Base-by-base conservation (phyloP, 2,329 filamentous ascomycete genomes). In the Ascochyta fabae region DNA sequence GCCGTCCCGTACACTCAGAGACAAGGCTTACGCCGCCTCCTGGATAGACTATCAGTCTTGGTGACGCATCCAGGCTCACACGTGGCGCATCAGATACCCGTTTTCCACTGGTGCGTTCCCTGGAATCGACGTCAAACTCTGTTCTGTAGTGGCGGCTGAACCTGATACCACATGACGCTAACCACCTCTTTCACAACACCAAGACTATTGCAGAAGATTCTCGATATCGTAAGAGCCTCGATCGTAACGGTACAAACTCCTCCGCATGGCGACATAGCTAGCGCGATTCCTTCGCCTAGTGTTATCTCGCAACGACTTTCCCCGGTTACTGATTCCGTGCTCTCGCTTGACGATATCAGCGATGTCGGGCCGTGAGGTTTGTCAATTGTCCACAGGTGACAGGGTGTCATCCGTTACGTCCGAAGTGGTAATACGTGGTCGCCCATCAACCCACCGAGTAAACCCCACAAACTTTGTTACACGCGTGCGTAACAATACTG, bases 241-340 rank as follows among this genome's bases (percentile, higher is more conserved):
- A 40, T 45, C 40, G n/a, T 19, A 31, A 29, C 34, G 35, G 27
- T 29, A 16, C 45, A 27, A 23, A 40, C 5, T 12, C n/a, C 45
- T 40, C 34, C 45, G 39, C 33, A 34, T 42, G 22, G 31, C 24
- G n/a, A 48, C 39, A 48, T 36, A 26, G 35, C 38, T 47, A 31
- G 24, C 39, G 44, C 22, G 35, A 33, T 19, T 38, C 29, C 23
- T 22, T 35, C 19, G 22, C 19, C 16, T 42, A 12, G 33, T 15
- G 24, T 36, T 24, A 43, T 48, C 38, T 48, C 38, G 44, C 16
- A 9, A 48, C 24, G 39, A 48, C 16, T 19, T 53, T 13, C 50
- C 39, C 24, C 24, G 16, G 16, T 22, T 1, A 33, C 10, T 9
- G 9, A 26, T n/a, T 24, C 15, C 6, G 2, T 2, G 4, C 19